Base-by-base conservation (phyloP, 345 rosid genomes). In the Eucalyptus curtisii region DNA sequence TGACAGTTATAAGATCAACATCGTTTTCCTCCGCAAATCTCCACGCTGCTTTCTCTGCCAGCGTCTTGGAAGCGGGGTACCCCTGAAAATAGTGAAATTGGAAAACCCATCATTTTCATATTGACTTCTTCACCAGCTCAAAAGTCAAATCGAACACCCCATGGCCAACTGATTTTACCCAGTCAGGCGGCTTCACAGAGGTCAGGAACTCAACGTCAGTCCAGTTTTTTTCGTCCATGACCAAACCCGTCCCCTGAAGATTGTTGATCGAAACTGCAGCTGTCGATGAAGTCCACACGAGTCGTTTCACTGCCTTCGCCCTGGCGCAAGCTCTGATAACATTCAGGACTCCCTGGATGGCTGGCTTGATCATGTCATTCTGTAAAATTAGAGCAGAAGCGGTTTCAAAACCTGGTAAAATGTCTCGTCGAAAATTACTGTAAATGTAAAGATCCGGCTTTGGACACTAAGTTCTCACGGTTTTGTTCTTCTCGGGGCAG, bases 341-440 rank as follows among this genome's bases (percentile, higher is more conserved):
- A 92, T 97, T 96, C 61, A 92, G 55, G 9, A 93, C 98, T 88
- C 99, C 99, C 92, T 96, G 93, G 61, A 90, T 90, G 7, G 97
- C 98, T 13, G 99, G 98, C 90, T 97, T 95, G 91, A 97, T 95
- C 97, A 98, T 94, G 87, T 97, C 99, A 93, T 92, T 94, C 99
- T 97, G 47, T 68, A 57, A 45, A n/a, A 87, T 50, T 84, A 49
- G 27, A 45, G 14, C 49, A 76, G 57, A 31, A 4, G 52, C 52
- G 52, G 8, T 80, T 17, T 84, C 50, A 82, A 20, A n/a, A 49
- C 19, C 31, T 40, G 31, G 6, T 5, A 71, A 16, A 71, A 33
- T 3, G 25, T 33, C 25, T 71, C 25, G 1, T 53, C 5, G 33
- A 40, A 31, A 30, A n/a, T 37, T 40, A 49, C 52, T 49, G 14